Percentiles rank a stretch among this genome's conserved stretches.
phyloP scores from a whole-genome alignment of 2,329 filamentous ascomycete species.

The Ascochyta clinopodiicola region DNA sequence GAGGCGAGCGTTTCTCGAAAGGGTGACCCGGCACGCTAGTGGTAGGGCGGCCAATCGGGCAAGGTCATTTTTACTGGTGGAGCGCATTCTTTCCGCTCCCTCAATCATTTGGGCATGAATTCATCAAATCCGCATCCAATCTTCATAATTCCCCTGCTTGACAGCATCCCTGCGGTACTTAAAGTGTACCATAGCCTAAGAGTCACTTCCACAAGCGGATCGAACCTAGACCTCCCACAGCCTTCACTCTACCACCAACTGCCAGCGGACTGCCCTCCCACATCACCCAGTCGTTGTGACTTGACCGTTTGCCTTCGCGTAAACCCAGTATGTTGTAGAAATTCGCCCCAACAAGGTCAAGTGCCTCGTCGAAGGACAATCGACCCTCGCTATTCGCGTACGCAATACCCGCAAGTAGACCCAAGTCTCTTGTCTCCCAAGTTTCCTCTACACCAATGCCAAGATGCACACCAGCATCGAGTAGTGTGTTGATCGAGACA shows the following conservation, averaged over 20 bases:
- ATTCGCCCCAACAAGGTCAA: conserved; percentile 64
- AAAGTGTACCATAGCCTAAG: neutral
- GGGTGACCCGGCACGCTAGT: conserved; percentile 12
- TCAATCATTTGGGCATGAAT: conserved; percentile 7
- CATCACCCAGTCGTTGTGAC: conserved; percentile 62
- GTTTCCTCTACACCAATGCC: conserved; percentile 68
- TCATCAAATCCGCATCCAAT: conserved; percentile 5
- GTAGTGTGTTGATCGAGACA: conserved; percentile 63
- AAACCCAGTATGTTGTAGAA: conserved; percentile 65
- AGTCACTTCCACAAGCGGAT: conserved; percentile 18
- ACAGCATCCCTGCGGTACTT: conserved; percentile 1
- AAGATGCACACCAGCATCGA: conserved; percentile 64
- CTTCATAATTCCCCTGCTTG: neutral
- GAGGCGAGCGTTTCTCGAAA: conserved; percentile 6
- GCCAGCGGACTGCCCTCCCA: conserved; percentile 69
- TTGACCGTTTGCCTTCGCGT: conserved; percentile 29
- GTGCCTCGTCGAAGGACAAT: conserved; percentile 61
- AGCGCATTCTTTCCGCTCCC: conserved; percentile 2
- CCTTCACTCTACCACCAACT: conserved; percentile 61
- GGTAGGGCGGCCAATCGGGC: conserved; percentile 11
- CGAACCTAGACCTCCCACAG: conserved; percentile 12
- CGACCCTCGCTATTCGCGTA: conserved; percentile 63
- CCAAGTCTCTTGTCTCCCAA: conserved; percentile 67
- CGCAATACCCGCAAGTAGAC: conserved; percentile 66
- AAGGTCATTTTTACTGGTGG: conserved; percentile 9